Conservation (phyloP, 2,329 filamentous ascomycete species). For the Claviceps arundinis region DNA sequence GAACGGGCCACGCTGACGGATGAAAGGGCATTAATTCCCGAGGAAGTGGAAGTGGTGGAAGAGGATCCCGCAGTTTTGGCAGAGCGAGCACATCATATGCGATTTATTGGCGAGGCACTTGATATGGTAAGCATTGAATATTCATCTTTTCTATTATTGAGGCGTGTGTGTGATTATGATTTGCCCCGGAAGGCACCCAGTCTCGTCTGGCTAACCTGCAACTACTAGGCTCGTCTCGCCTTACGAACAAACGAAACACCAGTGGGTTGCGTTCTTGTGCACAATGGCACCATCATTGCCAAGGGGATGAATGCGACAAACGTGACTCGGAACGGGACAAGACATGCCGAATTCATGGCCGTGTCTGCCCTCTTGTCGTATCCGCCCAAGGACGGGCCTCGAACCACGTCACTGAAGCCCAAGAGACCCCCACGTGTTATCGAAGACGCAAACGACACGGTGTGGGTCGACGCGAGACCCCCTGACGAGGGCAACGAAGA, state of each 20-base stretch:
- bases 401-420: conserved; percentile 20
- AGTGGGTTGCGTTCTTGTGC: conserved; percentile 88
- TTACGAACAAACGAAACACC: conserved; percentile 82
- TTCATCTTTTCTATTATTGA: neutral
- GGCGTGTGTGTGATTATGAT: neutral
- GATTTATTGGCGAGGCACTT: conserved; percentile 75
- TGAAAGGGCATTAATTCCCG: neutral
- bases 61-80: conserved; percentile 17
- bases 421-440: conserved; percentile 14
- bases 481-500: conserved; percentile 38
- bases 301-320: conserved; percentile 97
- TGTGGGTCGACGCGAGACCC: conserved; percentile 11
- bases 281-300: conserved; percentile 66
- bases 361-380: conserved; percentile 45
- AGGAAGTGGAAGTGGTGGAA: neutral
- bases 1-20: neutral
- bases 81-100: conserved; percentile 22
- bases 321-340: conserved; percentile 75
- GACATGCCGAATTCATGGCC: conserved; percentile 91
- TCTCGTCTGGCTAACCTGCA: neutral
- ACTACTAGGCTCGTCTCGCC: conserved; percentile 63
- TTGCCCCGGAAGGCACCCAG: neutral
- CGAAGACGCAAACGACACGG: conserved; percentile 12
- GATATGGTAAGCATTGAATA: conserved; percentile 59
- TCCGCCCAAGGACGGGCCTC: conserved; percentile 16